Base-by-base conservation (phyloP, 2,329 filamentous ascomycete genomes). In the Chalaropsis thielavioides region DNA sequence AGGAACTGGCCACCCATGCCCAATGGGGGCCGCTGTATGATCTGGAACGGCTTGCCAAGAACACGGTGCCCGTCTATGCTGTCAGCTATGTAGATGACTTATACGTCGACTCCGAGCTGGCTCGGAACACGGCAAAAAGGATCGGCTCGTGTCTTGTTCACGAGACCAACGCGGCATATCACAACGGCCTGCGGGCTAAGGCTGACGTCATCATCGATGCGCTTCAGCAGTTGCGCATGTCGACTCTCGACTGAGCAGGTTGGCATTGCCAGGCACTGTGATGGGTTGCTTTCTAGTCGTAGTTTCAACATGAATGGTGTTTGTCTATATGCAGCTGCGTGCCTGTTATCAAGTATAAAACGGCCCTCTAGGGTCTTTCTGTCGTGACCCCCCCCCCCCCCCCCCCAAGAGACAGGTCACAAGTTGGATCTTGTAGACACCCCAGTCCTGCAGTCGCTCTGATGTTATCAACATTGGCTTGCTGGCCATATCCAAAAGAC, bases 51-150 rank as follows among this genome's bases (percentile, higher is more conserved):
- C 78, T 96, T 60, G 81, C 80, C 19, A 82, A 80, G 70, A 96
- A 96, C 71, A 79, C 85, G 66, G 89, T 96, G 0, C 92, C 92
- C 0, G 84, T 95, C 0, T 96, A 94, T 71, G 88, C 91, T 0
- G 90, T 89, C 0, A 87, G 84, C 1, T 97, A 88, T 70, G 74
- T 90, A 3, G 87, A 96, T 68, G 91, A 96, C 72, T 94, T 96
- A 89, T 96, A 95, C 71, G 92, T 97, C 38, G 88, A 95, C 71
- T 88, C 83, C 69, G 83, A 83, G 6, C 76, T 91, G 64, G 87
- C 89, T 8, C 80, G 83, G 70, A 83, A 88, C 70, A 95, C 90
- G 17, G 90, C 89, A 10, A 77, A 76, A 49, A 82, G 85, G 71
- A 88, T 96, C 72, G 87, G 83, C 72, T 86, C 85, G 0, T 87